Percentiles rank a stretch among this genome's conserved stretches.
Conservation (phyloP, 495 filamentous ascomycete genomes). For the Choiromyces venosus region DNA sequence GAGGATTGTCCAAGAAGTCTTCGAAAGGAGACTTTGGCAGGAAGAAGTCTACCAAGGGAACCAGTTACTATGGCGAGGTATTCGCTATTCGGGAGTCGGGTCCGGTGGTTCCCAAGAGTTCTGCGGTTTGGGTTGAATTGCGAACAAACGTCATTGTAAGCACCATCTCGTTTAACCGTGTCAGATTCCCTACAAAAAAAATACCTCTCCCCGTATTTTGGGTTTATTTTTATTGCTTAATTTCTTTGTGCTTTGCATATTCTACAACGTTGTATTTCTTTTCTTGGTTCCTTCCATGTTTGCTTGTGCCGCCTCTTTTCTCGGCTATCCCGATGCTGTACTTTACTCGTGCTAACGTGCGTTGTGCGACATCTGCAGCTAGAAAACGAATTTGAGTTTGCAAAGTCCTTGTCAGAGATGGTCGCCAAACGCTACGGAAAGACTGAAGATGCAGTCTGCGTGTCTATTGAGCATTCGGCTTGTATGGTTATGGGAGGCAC, state of each 20-base stretch:
- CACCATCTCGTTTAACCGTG: conserved; percentile 6
- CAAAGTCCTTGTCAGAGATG: conserved; percentile 61
- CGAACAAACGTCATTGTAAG: conserved; percentile 77
- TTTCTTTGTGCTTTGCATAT: neutral
- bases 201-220: neutral
- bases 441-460: conserved; percentile 63
- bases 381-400: conserved; percentile 62
- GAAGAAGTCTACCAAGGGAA: conserved; percentile 35
- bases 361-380: conserved; percentile 48
- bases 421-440: conserved; percentile 69
- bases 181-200: neutral
- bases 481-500: conserved; percentile 67
- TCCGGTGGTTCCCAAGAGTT: conserved; percentile 48
- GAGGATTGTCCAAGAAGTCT: conserved; percentile 25
- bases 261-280: conserved; percentile 12
- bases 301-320: conserved; percentile 4
- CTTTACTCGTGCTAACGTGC: conserved; percentile 15
- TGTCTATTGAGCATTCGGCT: conserved; percentile 67
- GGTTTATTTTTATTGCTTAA: conserved; percentile 1
- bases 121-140: conserved; percentile 65
- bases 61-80: conserved; percentile 54
- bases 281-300: conserved; percentile 7
- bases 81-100: conserved; percentile 58
- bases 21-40: conserved; percentile 33
- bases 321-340: neutral